phyloP scores from a whole-genome alignment of 495 filamentous ascomycete genomes.

The Aspergillus wentii region DNA sequence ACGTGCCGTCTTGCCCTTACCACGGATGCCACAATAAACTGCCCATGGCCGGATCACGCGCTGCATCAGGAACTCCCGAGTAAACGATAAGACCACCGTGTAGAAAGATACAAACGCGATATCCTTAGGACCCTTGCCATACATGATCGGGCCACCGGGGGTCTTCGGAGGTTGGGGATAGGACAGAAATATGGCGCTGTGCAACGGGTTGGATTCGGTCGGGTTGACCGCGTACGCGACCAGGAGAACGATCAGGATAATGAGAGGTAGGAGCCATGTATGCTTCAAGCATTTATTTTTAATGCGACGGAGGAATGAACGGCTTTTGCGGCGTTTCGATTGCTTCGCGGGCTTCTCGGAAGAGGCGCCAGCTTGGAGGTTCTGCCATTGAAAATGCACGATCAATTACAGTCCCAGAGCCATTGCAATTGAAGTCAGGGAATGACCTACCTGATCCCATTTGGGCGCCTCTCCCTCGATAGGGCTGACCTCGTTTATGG shows the following conservation, averaged over 20 bases:
- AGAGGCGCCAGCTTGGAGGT: conserved; percentile 12
- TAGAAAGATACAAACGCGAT: conserved; percentile 88
- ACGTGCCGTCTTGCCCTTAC: conserved; percentile 74
- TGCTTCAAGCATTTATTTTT: conserved; percentile 64
- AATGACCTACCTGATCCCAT: conserved; percentile 39
- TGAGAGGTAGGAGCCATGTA: conserved; percentile 76
- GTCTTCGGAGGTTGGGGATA: conserved; percentile 64
- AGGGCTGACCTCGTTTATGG: conserved; percentile 44
- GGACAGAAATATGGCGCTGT: conserved; percentile 88
- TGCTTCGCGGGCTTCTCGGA: conserved; percentile 37
- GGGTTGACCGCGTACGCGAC: conserved; percentile 74
- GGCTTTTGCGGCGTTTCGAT: conserved; percentile 48
- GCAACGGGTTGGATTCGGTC: conserved; percentile 72
- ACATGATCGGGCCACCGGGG: conserved; percentile 58
- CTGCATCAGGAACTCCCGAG: conserved; percentile 96
- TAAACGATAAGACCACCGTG: conserved; percentile 83
- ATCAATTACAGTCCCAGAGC: background rate
- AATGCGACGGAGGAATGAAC: conserved; percentile 60
- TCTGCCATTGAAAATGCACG: conserved; percentile 14
- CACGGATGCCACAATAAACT: conserved; percentile 61
- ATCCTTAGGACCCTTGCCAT: conserved; percentile 85
- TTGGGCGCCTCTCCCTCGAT: conserved; percentile 36
- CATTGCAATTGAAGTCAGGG: conserved; percentile 2
- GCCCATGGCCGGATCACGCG: conserved; percentile 79
- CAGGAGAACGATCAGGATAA: conserved; percentile 61